Conservation (phyloP, 1,284 basidiomycete species). For the Heimioporus punctisporus region DNA sequence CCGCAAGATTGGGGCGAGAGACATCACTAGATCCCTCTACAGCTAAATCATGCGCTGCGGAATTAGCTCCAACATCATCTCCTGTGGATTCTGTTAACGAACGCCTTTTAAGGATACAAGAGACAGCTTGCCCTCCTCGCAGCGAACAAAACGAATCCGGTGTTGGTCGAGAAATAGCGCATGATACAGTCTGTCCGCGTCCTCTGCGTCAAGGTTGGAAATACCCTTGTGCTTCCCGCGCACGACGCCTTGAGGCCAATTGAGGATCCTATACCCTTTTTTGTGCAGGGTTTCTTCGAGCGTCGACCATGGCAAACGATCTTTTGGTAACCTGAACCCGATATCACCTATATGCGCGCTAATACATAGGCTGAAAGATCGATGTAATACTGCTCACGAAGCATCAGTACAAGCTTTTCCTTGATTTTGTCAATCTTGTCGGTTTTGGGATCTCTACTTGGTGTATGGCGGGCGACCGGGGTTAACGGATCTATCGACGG, state of each 20-base stretch:
- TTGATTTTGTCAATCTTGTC: neutral
- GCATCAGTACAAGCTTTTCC: neutral
- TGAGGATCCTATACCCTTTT: neutral
- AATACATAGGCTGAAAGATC: too few species aligned
- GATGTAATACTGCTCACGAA: too few species aligned
- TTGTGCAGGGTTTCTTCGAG: neutral
- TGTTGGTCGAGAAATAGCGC: neutral
- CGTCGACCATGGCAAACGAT: slow-evolving; percentile 1
- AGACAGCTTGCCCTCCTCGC: neutral
- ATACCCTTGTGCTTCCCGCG: slow-evolving; percentile 1
- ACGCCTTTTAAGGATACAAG: too few species aligned
- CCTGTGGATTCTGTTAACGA: too few species aligned
- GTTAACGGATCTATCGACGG: neutral
- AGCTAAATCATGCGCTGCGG: too few species aligned
- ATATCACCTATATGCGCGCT: neutral
- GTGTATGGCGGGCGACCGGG: neutral
- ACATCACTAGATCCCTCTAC: too few species aligned
- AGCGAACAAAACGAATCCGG: neutral
- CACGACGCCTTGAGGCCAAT: neutral
- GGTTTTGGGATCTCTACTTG: neutral
- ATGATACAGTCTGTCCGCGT: neutral
- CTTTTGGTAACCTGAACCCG: neutral
- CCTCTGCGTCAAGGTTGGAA: neutral
- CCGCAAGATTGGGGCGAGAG: too few species aligned
- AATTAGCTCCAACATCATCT: too few species aligned